Evolutionary conservation across 768 basidiomycete genomes (phyloP), one percentile per base, ranked within the genome.

Genomic region (Russula lepida): DNA sequence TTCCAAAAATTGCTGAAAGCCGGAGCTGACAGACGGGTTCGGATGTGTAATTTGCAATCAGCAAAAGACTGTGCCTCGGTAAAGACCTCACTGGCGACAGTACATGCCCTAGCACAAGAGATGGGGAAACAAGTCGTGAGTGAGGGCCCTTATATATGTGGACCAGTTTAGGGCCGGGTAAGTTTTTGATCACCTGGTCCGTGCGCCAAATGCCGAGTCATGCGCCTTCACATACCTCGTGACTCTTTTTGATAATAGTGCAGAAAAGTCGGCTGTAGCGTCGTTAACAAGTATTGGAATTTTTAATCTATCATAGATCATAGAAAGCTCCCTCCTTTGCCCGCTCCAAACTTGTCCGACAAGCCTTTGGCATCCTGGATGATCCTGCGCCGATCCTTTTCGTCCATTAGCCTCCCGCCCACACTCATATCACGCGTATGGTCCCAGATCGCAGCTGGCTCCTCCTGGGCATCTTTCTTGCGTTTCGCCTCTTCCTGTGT

Each of bases 1-100:
- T 82, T 76, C 83, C 89, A 91, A 92, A 91, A 91, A 90, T 91
- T 90, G 85, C 87, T 85, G 81, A 77, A 80, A 81, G 85, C 86
- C 85, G 78, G 88, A 89, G 86, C 86, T 79, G 72, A 84, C 81
- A 86, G 88, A 90, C 86, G 88, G 74, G 87, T 90, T 89, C 87
- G 89, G 89, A 91, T 91, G 88, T 88, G 81, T 89, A 90, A 88
- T 91, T 91, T 91, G 88, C 88, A 91, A 91, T 86, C 85, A 91
- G 88, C 89, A 89, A 91, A 89, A 78, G 81, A 88, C 87, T 89
- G 85, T 86, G 85, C 84, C 87, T 92, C 89, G 86, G 89, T 91
- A 88, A 78, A 84, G 80, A 92, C 89, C 87, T 92, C 89, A 91
- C 88, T 88, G 85, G 84, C 85, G 86, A 89, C 85, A 88, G 86